Conservation (phyloP, 2,329 filamentous ascomycete species). For the Cordyceps cateniannulata region DNA sequence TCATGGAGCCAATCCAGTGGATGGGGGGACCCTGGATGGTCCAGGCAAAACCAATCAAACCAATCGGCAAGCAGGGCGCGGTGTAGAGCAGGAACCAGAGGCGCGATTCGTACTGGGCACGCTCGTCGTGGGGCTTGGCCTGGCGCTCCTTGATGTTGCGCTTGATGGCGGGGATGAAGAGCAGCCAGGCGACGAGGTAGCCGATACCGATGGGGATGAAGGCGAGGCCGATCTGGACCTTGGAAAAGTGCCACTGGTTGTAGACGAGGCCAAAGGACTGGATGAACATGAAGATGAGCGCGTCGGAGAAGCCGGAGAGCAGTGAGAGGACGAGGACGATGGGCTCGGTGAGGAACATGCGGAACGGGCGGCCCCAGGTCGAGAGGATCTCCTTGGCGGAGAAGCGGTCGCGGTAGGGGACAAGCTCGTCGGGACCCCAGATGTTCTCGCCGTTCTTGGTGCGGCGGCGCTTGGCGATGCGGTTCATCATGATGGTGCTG, state of each 20-base stretch:
- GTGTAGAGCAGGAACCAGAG: slow-evolving; percentile 59
- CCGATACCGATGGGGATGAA: slow-evolving; percentile 63
- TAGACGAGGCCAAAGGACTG: slow-evolving; percentile 66
- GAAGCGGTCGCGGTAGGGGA: slow-evolving; percentile 53
- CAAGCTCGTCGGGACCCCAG: slow-evolving; percentile 67
- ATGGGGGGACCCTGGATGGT: slow-evolving; percentile 56
- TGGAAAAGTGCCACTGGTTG: slow-evolving; percentile 57
- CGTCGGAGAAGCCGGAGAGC: slow-evolving; percentile 66
- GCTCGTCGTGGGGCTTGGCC: slow-evolving; percentile 45
- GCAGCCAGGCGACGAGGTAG: slow-evolving; percentile 55
- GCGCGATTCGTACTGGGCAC: slow-evolving; percentile 62
- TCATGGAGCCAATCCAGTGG: slow-evolving; percentile 62
- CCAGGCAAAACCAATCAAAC: slow-evolving; percentile 65
- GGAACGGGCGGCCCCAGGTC: slow-evolving; percentile 60
- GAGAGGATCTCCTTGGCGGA: slow-evolving; percentile 48
- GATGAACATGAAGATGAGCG: slow-evolving; percentile 72
- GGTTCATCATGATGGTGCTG: slow-evolving; percentile 69
- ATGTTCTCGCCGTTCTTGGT: slow-evolving; percentile 53
- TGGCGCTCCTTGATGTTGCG: slow-evolving; percentile 45
- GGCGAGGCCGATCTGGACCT: slow-evolving; percentile 49
- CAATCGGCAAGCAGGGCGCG: slow-evolving; percentile 55
- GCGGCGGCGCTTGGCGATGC: slow-evolving; percentile 68
- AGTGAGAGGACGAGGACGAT: slow-evolving; percentile 66
- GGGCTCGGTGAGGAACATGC: slow-evolving; percentile 68
- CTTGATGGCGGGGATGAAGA: slow-evolving; percentile 52